Evolutionary conservation across 148 eudicot genomes (phyloP), one percentile per base, ranked within the genome.

Genomic region (Heliosperma pusillum): DNA sequence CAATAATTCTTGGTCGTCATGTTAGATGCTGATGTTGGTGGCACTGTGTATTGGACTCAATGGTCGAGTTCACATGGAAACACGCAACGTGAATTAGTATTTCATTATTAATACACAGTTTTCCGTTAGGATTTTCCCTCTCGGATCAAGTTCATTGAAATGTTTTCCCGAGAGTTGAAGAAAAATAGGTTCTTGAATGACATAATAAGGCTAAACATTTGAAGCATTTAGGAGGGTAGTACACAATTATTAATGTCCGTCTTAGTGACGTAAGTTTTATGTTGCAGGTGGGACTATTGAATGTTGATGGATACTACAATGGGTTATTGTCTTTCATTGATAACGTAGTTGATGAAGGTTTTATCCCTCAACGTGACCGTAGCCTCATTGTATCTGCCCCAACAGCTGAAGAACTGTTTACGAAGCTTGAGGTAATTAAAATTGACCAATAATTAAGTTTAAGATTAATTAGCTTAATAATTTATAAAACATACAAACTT

Each of bases 281-380:
- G 71, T 56, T 82, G 84, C 84, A 92, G 97, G 97, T 92, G 85
- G 97, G 97, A 13, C 85, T 93, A 29, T 81, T 93, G 90, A 93
- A 93, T 82, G 98, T 93, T 45, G 98, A 90, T 21, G 98, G 96
- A n/a, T 93, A 84, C 82, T 95, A 92, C 80, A 89, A 95, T 83
- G 86, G 92, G 62, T 86, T 95, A 73, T 75, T 95, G 74, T 89
- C 91, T 69, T 95, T 95, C 86, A 77, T 95, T 42, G 98, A 90
- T 33, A 92, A 95, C 85, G 97, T 97, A 78, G 97, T 89, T 70
- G 98, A 92, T 80, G 98, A 95, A 89, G 97, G 97, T 83, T 95
- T 95, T 81, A 89, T 95, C 80, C 88, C 96, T 45, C 89, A 93
- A 64, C 86, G 85, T 33, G 87, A 93, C 20, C 90, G 95, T 40